These are phyloP conservation scores for Lathyrus oleraceus DNA, from an alignment of 306 rosid genomes.

Conservation along the genomic window DNA sequence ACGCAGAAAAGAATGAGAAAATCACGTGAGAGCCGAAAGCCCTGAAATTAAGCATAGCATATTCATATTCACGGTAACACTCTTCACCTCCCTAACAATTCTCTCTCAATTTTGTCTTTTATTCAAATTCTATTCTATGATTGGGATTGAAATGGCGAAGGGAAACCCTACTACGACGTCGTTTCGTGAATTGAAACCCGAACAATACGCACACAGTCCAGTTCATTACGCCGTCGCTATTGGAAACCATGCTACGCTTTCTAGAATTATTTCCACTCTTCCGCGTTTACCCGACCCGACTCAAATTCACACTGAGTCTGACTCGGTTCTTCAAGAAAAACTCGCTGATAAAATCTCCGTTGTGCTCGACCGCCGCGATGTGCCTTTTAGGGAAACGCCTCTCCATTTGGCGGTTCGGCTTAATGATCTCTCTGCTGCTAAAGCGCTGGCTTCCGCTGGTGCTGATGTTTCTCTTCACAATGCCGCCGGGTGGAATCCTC, in stretches of 20 bases:
- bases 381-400: constrained; percentile 75
- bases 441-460: constrained; percentile 41
- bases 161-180: constrained; percentile 46
- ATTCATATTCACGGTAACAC: neutral
- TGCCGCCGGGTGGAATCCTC: constrained; percentile 48
- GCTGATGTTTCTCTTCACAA: constrained; percentile 63
- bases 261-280: constrained; percentile 58
- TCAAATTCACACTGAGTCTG: constrained; percentile 65
- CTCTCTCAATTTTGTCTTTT: too few relatives aligned
- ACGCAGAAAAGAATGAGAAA: neutral
- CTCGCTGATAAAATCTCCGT: constrained; percentile 70
- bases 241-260: constrained; percentile 58
- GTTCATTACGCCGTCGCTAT: constrained; percentile 78
- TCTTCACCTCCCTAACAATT: neutral
- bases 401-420: constrained; percentile 87
- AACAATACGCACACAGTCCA: constrained; percentile 69
- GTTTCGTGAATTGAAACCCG: constrained; percentile 53
- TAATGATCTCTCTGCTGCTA: constrained; percentile 51
- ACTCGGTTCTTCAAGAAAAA: constrained; percentile 77
- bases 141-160: constrained; percentile 55
- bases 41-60: constrained; percentile 10
- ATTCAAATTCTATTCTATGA: neutral
- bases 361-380: constrained; percentile 86
- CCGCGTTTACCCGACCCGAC: constrained; percentile 76
- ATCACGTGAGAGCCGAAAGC: neutral